phyloP scores from a whole-genome alignment of 2,329 filamentous ascomycete genomes.

The Cytospora paraplurivora region DNA sequence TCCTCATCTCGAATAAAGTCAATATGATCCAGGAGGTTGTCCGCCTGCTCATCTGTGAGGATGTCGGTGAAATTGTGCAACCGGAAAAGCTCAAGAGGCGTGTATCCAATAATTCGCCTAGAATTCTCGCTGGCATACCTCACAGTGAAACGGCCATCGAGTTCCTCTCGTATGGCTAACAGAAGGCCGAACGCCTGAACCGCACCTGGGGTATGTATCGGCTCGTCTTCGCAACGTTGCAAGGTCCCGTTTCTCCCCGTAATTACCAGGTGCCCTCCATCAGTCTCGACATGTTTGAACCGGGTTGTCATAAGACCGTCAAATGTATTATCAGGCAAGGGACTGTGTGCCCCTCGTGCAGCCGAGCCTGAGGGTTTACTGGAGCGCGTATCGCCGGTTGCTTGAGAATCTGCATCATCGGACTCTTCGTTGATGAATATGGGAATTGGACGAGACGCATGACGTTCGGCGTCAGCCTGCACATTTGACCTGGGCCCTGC shows the following conservation, averaged over 20 bases:
- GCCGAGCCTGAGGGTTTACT: slow-evolving; percentile 14
- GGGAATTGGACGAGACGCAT: slow-evolving; percentile 40
- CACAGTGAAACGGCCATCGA: slow-evolving; percentile 67
- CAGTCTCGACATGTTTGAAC: slow-evolving; percentile 76
- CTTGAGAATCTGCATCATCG: slow-evolving; percentile 37
- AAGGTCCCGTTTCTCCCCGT: slow-evolving; percentile 74
- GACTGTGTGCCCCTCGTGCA: slow-evolving; percentile 5
- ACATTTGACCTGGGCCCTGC: slow-evolving; percentile 48
- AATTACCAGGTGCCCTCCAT: slow-evolving; percentile 79
- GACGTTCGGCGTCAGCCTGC: slow-evolving; percentile 47
- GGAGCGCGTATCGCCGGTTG: slow-evolving; percentile 10
- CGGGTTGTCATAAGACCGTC: slow-evolving; percentile 64
- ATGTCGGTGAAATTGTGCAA: slow-evolving; percentile 81
- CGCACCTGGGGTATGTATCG: slow-evolving; percentile 83
- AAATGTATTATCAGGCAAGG: slow-evolving; percentile 2
- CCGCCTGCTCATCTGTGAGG: slow-evolving; percentile 78
- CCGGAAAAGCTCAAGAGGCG: slow-evolving; percentile 73
- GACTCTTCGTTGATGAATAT: slow-evolving; percentile 32
- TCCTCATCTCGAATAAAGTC: slow-evolving; percentile 87
- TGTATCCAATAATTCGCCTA: slow-evolving; percentile 71
- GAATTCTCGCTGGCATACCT: slow-evolving; percentile 83
- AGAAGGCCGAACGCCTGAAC: slow-evolving; percentile 80
- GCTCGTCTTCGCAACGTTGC: slow-evolving; percentile 86
- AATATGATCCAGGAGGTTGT: slow-evolving; percentile 82
- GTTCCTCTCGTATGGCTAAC: slow-evolving; percentile 71